These are phyloP conservation scores for Purshia tridentata DNA, from an alignment of 306 rosid genomes.

Conservation along the genomic window DNA sequence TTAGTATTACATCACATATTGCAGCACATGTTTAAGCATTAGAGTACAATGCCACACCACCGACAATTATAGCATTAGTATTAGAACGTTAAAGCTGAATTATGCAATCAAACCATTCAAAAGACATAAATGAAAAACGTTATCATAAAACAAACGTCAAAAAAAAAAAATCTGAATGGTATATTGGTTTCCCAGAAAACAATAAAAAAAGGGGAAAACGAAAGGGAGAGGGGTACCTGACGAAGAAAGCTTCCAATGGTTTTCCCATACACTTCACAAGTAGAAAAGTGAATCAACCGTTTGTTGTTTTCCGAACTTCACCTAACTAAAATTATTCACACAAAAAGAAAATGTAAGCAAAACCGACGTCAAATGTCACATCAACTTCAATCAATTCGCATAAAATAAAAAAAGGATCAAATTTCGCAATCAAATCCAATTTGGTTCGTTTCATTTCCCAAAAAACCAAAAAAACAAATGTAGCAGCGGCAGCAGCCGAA, in stretches of 20 bases:
- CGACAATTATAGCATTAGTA: too few species aligned
- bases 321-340: slow-evolving; percentile 38
- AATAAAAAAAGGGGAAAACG: too few species aligned
- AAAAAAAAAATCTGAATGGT: too few species aligned
- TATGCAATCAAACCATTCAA: background rate
- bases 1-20: background rate
- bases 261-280: slow-evolving; percentile 96
- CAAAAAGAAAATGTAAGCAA: slow-evolving; percentile 18
- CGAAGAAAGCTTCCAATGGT: slow-evolving; percentile 93
- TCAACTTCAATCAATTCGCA: slow-evolving; percentile 27
- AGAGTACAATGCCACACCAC: background rate
- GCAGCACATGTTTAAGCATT: background rate
- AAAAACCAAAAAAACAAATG: background rate
- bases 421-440: slow-evolving; percentile 13
- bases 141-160: slow-evolving; percentile 5
- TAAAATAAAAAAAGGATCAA: background rate
- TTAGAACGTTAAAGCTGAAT: too few species aligned
- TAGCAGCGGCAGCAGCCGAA: background rate
- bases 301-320: slow-evolving; percentile 82
- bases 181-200: too few species aligned
- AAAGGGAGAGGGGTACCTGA: slow-evolving; percentile 49
- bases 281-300: slow-evolving; percentile 88
- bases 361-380: slow-evolving; percentile 33
- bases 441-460: background rate
- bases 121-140: background rate